These are phyloP conservation scores for Pascua sp. DNA, from an alignment of 1,284 basidiomycete species.

Conservation along the genomic window DNA sequence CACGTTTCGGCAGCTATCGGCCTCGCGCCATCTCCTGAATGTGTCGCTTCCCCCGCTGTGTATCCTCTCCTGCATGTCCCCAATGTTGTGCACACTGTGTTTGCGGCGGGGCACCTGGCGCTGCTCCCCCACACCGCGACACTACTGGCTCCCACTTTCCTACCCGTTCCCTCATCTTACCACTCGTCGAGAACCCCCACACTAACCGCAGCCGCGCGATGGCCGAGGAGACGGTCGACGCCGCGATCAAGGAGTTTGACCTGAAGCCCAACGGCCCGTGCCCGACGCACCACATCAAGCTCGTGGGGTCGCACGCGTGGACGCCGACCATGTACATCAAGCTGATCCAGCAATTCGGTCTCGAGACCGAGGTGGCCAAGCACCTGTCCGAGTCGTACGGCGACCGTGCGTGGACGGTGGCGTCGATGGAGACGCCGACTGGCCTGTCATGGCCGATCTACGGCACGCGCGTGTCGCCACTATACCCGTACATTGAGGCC, in stretches of 20 bases:
- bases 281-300: conserved; percentile 73
- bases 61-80: no score
- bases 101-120: no score
- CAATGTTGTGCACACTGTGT: no score
- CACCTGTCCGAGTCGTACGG: conserved; percentile 88
- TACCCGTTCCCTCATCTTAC: not conserved
- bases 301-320: conserved; percentile 95
- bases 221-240: conserved; percentile 93
- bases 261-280: conserved; percentile 61
- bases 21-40: no score
- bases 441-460: conserved; percentile 71
- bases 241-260: conserved; percentile 75
- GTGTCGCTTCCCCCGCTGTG: no score
- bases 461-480: conserved; percentile 68
- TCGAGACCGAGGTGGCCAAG: conserved; percentile 88
- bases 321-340: conserved; percentile 95
- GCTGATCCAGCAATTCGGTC: conserved; percentile 83
- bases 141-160: not conserved
- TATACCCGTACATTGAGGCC: conserved; percentile 88
- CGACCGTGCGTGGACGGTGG: conserved; percentile 93
- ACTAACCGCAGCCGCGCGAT: conserved; percentile 60
- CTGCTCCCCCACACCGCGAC: no score
- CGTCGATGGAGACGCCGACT: conserved; percentile 72
- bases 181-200: conserved; percentile 7
- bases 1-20: no score